phyloP scores from a whole-genome alignment of 805 yeast species.

The Kodamaea hsintzibuensis region DNA sequence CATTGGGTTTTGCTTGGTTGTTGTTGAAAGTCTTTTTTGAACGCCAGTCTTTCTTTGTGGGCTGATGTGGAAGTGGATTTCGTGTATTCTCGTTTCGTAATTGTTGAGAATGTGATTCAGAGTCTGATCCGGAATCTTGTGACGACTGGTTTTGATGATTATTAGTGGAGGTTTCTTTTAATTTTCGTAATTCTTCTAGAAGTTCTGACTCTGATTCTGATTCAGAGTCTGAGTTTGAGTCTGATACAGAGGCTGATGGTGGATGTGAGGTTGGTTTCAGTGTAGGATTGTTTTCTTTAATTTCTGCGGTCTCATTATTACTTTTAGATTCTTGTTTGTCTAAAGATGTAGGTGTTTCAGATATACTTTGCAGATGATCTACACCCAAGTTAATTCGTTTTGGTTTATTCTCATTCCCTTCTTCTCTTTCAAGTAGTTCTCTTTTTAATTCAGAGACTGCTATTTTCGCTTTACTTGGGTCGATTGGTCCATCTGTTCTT shows the following conservation, averaged over 20 bases:
- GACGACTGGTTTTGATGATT: constrained; percentile 4
- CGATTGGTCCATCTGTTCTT: constrained; percentile 27
- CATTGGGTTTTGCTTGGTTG: not conserved
- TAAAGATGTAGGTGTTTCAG: not conserved
- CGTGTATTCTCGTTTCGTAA: constrained; percentile 17
- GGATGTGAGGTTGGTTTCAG: not conserved
- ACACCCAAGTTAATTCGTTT: not conserved
- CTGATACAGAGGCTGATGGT: not conserved
- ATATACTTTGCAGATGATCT: not conserved
- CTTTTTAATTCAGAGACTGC: constrained; percentile 28
- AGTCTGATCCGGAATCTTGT: constrained; percentile 15
- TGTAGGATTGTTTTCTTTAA: not conserved
- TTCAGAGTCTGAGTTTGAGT: not conserved
- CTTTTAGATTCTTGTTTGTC: not conserved
- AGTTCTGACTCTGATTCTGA: constrained; percentile 10
- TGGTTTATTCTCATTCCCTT: not conserved
- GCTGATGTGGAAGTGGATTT: constrained; percentile 10
- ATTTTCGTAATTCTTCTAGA: constrained; percentile 5
- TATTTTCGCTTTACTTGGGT: constrained; percentile 14
- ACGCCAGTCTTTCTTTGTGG: constrained; percentile 9
- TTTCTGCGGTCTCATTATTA: not conserved
- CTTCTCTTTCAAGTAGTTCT: constrained; percentile 17
- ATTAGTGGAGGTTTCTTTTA: not conserved
- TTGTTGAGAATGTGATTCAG: constrained; percentile 22
- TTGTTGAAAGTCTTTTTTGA: constrained; percentile 10